Base-by-base conservation (phyloP, 768 basidiomycete species). In the Mycena leptocephala region DNA sequence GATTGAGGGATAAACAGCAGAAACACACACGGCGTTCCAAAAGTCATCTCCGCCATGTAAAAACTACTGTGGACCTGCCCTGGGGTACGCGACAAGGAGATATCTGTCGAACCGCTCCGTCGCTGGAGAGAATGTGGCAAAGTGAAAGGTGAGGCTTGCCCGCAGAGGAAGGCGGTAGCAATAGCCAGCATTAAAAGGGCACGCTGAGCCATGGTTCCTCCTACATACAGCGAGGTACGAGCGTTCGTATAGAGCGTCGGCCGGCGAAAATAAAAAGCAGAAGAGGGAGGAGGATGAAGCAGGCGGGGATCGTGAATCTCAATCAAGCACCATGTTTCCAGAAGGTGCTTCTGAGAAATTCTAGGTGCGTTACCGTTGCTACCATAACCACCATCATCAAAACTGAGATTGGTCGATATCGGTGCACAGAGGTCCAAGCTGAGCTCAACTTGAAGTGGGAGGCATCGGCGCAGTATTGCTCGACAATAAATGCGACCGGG, bases 131-230 rank as follows among this genome's bases (percentile, higher is more conserved):
- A 62, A 37, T 62, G 59, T 35, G 59, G 59, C 59, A 62, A 62
- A 62, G 33, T 37, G 33, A 62, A 62, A 62, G 59, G 35, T 35
- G 59, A 62, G 59, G 59, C 59, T 62, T 62, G 59, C 59, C 33
- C 33, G 59, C 35, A 62, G 59, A 62, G 35, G 35, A 62, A 62
- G 37, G 37, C 37, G 59, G 59, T 41, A 39, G 59, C 59, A 62
- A 62, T 62, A 62, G 33, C 59, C 59, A 62, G 59, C 35, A 62
- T 62, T 39, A 35, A 39, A 62, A 62, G 59, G n/a, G 35, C 33
- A 62, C 59, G 59, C 35, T 62, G 59, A 62, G 59, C 59, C 59
- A 62, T 62, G 59, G 59, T 62, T 62, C 59, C 59, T 61, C 58
- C 58, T 61, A 61, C n/a, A n/a, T n/a, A n/a, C n/a, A n/a, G n/a